A percentile compares a stretch with the other conserved stretches of the same genome.
Evolutionary conservation across 1,284 basidiomycete species (phyloP).

Genomic region (Leccinum subspadiceum): DNA sequence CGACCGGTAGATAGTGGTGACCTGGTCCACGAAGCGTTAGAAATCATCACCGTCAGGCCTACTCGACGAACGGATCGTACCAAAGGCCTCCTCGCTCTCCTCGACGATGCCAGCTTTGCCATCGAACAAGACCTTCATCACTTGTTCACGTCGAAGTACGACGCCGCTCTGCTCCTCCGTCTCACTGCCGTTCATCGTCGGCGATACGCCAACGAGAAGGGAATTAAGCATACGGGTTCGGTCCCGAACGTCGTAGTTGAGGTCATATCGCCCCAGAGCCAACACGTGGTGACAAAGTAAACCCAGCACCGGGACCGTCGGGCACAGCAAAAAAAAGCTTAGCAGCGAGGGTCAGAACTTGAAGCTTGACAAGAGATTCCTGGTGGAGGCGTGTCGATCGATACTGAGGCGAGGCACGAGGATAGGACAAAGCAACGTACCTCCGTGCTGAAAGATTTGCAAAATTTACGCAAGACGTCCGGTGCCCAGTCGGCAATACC

Average conservation of each 20-base stretch:
- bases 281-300: conserved; percentile 73
- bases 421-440: conserved; percentile 35
- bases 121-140: conserved; percentile 74
- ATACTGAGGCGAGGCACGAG: not conserved
- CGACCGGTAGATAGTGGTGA: conserved; percentile 45
- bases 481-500: conserved; percentile 74
- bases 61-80: conserved; percentile 15
- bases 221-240: conserved; percentile 78
- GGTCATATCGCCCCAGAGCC: conserved; percentile 84
- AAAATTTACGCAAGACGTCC: conserved; percentile 77
- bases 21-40: conserved; percentile 30
- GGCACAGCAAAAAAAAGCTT: conserved; percentile 79
- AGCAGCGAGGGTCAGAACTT: conserved; percentile 78
- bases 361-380: conserved; percentile 72
- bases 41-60: not conserved
- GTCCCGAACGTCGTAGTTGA: conserved; percentile 86
- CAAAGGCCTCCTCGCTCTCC: conserved; percentile 29
- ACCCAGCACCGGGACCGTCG: conserved; percentile 48
- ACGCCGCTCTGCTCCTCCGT: conserved; percentile 59
- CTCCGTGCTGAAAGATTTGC: conserved; percentile 73
- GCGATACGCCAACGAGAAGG: conserved; percentile 50
- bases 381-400: conserved; percentile 29
- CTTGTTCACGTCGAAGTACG: conserved; percentile 77
- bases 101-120: conserved; percentile 56
- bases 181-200: conserved; percentile 32